These are phyloP conservation scores for Blakeslea trispora DNA, from an alignment of 371 early-diverging fungal species.

Conservation along the genomic window DNA sequence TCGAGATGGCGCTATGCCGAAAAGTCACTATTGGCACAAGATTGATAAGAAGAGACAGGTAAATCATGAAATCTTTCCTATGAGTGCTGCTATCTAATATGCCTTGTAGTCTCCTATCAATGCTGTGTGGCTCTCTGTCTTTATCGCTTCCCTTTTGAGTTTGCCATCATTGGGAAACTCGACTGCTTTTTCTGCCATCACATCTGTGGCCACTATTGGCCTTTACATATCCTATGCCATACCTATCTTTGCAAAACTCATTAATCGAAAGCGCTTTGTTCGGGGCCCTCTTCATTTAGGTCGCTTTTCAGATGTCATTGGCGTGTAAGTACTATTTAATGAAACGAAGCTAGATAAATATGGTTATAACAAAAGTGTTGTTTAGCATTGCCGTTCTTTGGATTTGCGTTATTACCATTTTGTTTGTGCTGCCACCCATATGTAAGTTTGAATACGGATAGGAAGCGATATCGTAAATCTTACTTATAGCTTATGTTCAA, in stretches of 20 bases:
- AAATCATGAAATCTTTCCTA: constrained; percentile 55
- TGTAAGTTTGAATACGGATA: constrained; percentile 14
- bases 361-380: neutral
- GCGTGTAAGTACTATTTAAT: constrained; percentile 20
- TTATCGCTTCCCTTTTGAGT: constrained; percentile 49
- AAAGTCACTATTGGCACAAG: constrained; percentile 41
- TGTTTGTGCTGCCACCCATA: constrained; percentile 56
- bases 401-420: constrained; percentile 53
- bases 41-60: constrained; percentile 45
- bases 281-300: constrained; percentile 53
- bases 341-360: neutral
- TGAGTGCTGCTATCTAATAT: constrained; percentile 8
- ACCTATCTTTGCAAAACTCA: constrained; percentile 25
- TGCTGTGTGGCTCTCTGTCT: constrained; percentile 56
- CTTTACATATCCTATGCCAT: constrained; percentile 66
- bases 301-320: constrained; percentile 39
- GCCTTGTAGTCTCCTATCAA: constrained; percentile 48
- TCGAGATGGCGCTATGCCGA: constrained; percentile 73
- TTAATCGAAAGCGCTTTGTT: constrained; percentile 24
- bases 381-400: constrained; percentile 44
- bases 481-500: neutral
- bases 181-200: constrained; percentile 61
- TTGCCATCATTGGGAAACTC: constrained; percentile 42
- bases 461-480: neutral
- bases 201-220: constrained; percentile 68